Percentiles rank a stretch among this genome's conserved stretches.
Conservation (phyloP, 129 eudicot species). For the Artemisia argyi region DNA sequence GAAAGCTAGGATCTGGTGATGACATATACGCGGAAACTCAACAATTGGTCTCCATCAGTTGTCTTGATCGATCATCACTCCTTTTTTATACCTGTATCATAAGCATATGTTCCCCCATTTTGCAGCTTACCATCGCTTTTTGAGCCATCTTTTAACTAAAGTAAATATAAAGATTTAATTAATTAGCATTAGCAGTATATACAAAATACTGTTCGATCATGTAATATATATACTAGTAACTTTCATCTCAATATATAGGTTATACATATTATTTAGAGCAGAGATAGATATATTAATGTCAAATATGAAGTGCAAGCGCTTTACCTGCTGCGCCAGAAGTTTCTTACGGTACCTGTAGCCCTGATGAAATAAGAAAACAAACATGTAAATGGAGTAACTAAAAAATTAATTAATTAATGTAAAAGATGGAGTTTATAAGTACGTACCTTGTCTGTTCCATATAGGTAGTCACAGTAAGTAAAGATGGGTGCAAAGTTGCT, state of each 20-base stretch:
- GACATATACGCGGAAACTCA: too few relatives aligned
- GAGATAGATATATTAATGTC: neutral
- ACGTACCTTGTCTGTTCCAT: constrained; percentile 87
- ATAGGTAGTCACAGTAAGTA: constrained; percentile 86
- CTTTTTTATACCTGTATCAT: neutral
- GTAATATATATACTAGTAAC: neutral
- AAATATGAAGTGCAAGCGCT: neutral
- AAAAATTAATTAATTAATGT: too few relatives aligned
- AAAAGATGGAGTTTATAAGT: neutral
- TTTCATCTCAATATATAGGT: too few relatives aligned
- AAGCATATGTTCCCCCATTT: constrained; percentile 6
- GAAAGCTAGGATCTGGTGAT: too few relatives aligned
- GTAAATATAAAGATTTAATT: neutral
- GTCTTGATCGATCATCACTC: constrained; percentile 22
- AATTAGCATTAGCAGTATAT: neutral
- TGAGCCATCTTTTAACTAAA: constrained; percentile 18
- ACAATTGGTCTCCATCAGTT: too few relatives aligned
- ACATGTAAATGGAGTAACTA: neutral
- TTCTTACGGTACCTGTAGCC: constrained; percentile 82
- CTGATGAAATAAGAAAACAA: constrained; percentile 36
- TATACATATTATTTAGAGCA: neutral
- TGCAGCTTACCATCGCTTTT: neutral
- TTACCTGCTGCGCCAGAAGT: constrained; percentile 33
- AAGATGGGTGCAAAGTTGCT: constrained; percentile 91
- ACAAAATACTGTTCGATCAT: too few relatives aligned